A percentile compares a stretch with the other conserved stretches of the same genome.
phyloP scores from a whole-genome alignment of 345 rosid species.

The Linum tenue region DNA sequence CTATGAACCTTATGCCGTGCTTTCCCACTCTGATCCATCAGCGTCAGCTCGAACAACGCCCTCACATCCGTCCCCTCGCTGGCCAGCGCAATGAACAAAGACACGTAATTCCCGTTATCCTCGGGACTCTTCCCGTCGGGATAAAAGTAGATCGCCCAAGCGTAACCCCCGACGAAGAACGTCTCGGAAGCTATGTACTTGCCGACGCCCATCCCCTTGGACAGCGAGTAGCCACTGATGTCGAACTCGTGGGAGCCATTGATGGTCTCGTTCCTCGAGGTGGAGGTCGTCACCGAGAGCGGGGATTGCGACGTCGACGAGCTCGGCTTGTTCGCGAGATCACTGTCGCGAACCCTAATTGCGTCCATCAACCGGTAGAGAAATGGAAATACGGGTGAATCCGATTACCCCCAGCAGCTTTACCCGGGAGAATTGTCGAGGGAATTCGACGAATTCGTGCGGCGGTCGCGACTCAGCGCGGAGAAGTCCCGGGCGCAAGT shows the following conservation, averaged over 20 bases:
- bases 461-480: not conserved
- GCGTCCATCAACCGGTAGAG: not conserved
- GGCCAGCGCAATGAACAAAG: slow-evolving; percentile 58
- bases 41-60: slow-evolving; percentile 61
- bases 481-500: not conserved
- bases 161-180: slow-evolving; percentile 55
- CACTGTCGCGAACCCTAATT: slow-evolving; percentile 1
- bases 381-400: not conserved
- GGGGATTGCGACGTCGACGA: not conserved
- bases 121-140: slow-evolving; percentile 77
- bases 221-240: slow-evolving; percentile 50
- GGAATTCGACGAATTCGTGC: not conserved
- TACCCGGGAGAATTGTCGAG: not conserved
- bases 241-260: slow-evolving; percentile 62
- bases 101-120: slow-evolving; percentile 51
- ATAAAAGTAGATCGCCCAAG: slow-evolving; percentile 69
- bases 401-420: not conserved
- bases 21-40: slow-evolving; percentile 70
- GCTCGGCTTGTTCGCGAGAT: not conserved
- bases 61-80: slow-evolving; percentile 66
- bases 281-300: slow-evolving; percentile 27
- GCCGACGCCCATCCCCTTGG: slow-evolving; percentile 62
- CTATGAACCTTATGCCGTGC: slow-evolving; percentile 62
- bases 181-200: slow-evolving; percentile 55
- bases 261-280: slow-evolving; percentile 54